These are phyloP conservation scores for Somion occarium DNA, from an alignment of 1,284 basidiomycete genomes.

Conservation along the genomic window DNA sequence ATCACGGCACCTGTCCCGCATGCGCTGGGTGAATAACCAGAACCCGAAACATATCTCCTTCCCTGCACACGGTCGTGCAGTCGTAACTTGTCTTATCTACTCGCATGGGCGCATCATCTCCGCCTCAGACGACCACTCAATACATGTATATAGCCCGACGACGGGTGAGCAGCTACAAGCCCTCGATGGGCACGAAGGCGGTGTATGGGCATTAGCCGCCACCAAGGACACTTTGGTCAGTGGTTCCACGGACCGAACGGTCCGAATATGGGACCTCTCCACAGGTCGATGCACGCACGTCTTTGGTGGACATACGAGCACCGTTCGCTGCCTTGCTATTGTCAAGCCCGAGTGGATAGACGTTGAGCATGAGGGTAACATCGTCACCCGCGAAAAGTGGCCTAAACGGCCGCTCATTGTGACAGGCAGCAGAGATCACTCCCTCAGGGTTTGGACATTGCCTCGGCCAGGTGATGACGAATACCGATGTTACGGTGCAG, in stretches of 20 bases:
- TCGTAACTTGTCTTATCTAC: constrained; percentile 93
- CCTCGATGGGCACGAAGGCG: constrained; percentile 88
- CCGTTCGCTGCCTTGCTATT: constrained; percentile 87
- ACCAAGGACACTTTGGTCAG: constrained; percentile 85
- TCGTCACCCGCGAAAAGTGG: constrained; percentile 67
- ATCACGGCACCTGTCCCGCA: constrained; percentile 73
- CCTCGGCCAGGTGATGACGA: constrained; percentile 76
- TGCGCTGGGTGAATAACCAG: constrained; percentile 73
- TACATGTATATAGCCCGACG: constrained; percentile 84
- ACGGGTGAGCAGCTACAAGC: constrained; percentile 73
- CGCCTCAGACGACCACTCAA: constrained; percentile 91
- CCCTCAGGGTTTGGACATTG: constrained; percentile 86
- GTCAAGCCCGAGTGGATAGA: constrained; percentile 83
- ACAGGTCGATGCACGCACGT: constrained; percentile 82
- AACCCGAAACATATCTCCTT: constrained; percentile 76
- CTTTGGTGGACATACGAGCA: constrained; percentile 92
- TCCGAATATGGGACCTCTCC: constrained; percentile 88
- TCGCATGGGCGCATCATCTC: constrained; percentile 92
- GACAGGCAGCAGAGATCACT: constrained; percentile 89
- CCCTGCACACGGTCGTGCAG: constrained; percentile 81
- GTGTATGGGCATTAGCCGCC: constrained; percentile 90
- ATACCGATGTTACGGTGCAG: constrained; percentile 66
- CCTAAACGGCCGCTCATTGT: constrained; percentile 86
- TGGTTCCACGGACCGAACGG: constrained; percentile 91
- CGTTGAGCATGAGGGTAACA: constrained; percentile 55